Conservation (phyloP, 371 early-diverging fungal genomes). For the Thermomucor indicae-seudaticae region DNA sequence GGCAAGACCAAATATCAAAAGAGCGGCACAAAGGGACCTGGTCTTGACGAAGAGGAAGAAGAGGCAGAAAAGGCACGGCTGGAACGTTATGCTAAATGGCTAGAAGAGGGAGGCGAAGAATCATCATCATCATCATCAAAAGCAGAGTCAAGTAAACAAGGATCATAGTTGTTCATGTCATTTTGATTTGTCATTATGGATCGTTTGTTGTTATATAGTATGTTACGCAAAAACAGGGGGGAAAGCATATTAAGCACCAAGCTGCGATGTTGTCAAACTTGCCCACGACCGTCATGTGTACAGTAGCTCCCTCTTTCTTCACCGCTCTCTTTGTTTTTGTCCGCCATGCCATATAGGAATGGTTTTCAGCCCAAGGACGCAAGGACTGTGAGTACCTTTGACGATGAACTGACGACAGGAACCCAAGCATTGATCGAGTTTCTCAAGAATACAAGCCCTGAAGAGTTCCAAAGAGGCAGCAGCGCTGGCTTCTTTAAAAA, state of each 20-base stretch:
- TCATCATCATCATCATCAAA: too few relatives aligned
- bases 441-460: slow-evolving; percentile 43
- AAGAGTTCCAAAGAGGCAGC: slow-evolving; percentile 37
- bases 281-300: too few relatives aligned
- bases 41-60: slow-evolving; percentile 59
- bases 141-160: too few relatives aligned
- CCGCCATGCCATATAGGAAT: neutral
- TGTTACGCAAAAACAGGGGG: too few relatives aligned
- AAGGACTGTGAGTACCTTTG: neutral
- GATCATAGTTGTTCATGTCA: too few relatives aligned
- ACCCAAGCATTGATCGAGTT: slow-evolving; percentile 48
- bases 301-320: too few relatives aligned
- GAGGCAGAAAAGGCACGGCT: slow-evolving; percentile 67
- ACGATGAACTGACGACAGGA: slow-evolving; percentile 19
- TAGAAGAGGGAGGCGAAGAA: slow-evolving; percentile 61
- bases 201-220: too few relatives aligned
- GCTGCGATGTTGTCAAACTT: too few relatives aligned
- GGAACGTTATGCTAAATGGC: slow-evolving; percentile 79
- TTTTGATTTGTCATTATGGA: too few relatives aligned
- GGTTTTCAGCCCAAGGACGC: neutral
- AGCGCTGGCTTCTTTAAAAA: slow-evolving; percentile 24
- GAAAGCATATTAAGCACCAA: too few relatives aligned
- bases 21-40: slow-evolving; percentile 22
- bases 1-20: slow-evolving; percentile 68
- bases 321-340: too few relatives aligned